Percentiles rank a stretch among this genome's conserved stretches.
Conservation (phyloP, 192 early-diverging fungal genomes). For the Jimgerdemannia flammicorona region DNA sequence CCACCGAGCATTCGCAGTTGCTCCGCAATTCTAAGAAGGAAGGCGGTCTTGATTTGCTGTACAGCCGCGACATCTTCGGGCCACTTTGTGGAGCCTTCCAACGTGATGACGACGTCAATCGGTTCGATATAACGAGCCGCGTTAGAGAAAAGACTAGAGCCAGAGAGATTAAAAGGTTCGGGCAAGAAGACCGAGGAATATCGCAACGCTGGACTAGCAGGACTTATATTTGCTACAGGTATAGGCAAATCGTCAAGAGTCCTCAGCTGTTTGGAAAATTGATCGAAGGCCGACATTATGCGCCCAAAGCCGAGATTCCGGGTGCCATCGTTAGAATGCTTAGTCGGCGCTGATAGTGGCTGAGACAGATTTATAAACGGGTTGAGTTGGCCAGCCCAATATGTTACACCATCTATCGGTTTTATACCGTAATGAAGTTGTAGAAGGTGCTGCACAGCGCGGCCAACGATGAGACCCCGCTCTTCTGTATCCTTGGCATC, state of each 20-base stretch:
- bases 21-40: conserved; percentile 75
- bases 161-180: conserved; percentile 50
- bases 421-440: conserved; percentile 63
- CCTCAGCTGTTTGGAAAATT: conserved; percentile 58
- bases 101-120: conserved; percentile 77
- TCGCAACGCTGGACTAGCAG: conserved; percentile 59
- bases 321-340: conserved; percentile 36
- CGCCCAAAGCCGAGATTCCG: conserved; percentile 55
- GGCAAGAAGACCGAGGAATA: conserved; percentile 76
- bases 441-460: conserved; percentile 77
- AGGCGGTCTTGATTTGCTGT: conserved; percentile 88
- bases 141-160: conserved; percentile 37
- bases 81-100: conserved; percentile 83
- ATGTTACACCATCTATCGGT: conserved; percentile 36
- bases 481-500: conserved; percentile 54
- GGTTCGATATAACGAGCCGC: conserved; percentile 61
- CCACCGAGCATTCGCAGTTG: conserved; percentile 43
- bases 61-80: conserved; percentile 85
- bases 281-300: conserved; percentile 62
- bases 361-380: conserved; percentile 53
- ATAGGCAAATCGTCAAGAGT: conserved; percentile 61
- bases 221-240: conserved; percentile 52
- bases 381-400: conserved; percentile 69
- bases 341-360: conserved; percentile 27
- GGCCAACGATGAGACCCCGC: conserved; percentile 69